Evolutionary conservation across 768 basidiomycete species (phyloP), one percentile per base, ranked within the genome.

Genomic region (Leccinum olivaceopallidum): DNA sequence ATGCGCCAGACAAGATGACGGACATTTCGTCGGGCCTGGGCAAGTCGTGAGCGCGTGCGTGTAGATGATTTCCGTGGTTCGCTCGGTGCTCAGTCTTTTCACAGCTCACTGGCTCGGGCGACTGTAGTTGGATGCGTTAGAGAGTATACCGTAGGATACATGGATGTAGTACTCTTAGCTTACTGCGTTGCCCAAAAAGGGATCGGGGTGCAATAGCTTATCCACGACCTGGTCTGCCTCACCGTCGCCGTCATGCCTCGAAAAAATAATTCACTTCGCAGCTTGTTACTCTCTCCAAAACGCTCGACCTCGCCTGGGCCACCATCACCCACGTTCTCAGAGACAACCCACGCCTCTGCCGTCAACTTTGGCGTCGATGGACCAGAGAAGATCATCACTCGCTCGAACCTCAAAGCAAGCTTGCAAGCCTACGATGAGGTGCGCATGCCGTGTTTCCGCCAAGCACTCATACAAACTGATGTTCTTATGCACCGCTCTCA

Each of bases 1-100:
- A 92, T 73, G 83, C 89, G 32, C 89, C 92, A 53, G 87, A 89
- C 63, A 92, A 92, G 80, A 94, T 94, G 93, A 85, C 84, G 59
- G 80, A 83, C 70, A 84, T 92, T 63, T 79, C 84, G 65, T 85
- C 75, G 67, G 81, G 75, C 68, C 73, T 80, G 24, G 64, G 67
- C 48, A 69, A 28, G 56, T 58, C 65, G 16, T 73, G 64, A 72
- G 56, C 51, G 44, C 18, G 63, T 69, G 57, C 52, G 69, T 63
- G n/a, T 5, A 9, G n/a, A 24, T 9, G 44, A 32, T 30, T 47
- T 47, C 51, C 55, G 34, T 14, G 49, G 55, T 39, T 55, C n/a
- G 14, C 51, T 37, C 42, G 51, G 30, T 28, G 34, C 59, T 67
- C 56, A 57, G 20, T 16, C 30, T 42, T 18, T 12, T 56, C 39